Evolutionary conservation across 164 flowering plant genomes (phyloP).

Genomic region (Liquidambar formosana): DNA sequence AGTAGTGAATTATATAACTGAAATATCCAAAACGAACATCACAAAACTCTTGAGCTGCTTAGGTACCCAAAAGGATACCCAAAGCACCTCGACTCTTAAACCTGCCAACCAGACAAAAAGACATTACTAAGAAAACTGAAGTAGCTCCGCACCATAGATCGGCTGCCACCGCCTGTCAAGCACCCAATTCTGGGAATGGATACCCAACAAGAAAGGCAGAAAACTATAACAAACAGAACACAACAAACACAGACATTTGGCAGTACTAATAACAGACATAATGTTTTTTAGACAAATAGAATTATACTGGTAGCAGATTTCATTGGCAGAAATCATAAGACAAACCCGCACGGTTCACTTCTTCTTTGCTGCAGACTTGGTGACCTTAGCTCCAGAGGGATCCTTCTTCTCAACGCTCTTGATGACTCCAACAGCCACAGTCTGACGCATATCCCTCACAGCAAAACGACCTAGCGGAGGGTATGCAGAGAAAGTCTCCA

Average conservation of each 20-base stretch:
- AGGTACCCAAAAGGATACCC: too few species aligned
- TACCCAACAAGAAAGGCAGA: conserved; percentile 2
- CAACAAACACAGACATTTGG: neutral
- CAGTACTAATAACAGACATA: neutral
- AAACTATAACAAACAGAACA: conserved; percentile 3
- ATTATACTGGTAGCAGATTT: neutral
- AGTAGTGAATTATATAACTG: too few species aligned
- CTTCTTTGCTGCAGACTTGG: conserved; percentile 51
- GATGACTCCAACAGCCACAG: conserved; percentile 44
- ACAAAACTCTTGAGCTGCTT: too few species aligned
- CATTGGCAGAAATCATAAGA: neutral
- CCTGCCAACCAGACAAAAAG: neutral
- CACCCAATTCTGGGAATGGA: conserved; percentile 19
- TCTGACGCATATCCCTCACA: conserved; percentile 48
- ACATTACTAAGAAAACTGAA: neutral
- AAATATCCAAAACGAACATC: too few species aligned
- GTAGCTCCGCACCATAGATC: neutral
- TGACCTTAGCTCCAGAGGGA: conserved; percentile 39
- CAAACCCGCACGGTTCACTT: conserved; percentile 14
- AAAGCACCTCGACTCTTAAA: too few species aligned
- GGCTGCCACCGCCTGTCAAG: conserved; percentile 30
- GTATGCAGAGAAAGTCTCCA: conserved; percentile 41
- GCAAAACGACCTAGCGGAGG: conserved; percentile 50
- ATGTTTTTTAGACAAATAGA: neutral
- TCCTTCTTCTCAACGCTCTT: conserved; percentile 46